These are phyloP conservation scores for Copromyces sp. DNA, from an alignment of 495 filamentous ascomycete species.

Conservation along the genomic window DNA sequence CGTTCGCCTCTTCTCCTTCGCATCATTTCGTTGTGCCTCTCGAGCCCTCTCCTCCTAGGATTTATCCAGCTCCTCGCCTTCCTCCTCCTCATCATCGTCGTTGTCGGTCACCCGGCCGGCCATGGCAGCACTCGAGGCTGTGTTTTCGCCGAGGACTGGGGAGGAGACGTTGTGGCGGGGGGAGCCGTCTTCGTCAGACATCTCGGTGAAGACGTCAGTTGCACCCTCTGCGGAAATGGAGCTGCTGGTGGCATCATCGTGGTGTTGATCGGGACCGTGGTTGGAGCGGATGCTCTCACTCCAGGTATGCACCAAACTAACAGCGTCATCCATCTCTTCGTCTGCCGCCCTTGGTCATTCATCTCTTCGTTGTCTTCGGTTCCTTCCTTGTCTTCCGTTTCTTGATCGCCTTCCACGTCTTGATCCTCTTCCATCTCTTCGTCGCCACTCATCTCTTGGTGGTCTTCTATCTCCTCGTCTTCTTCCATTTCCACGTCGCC, in stretches of 20 bases:
- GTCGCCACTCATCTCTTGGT: not conserved
- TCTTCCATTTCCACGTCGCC: not conserved
- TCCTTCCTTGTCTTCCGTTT: not conserved
- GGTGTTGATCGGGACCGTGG: not conserved
- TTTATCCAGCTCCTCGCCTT: not conserved
- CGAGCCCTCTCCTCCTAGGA: not conserved
- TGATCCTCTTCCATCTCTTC: not conserved
- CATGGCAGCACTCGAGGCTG: not conserved
- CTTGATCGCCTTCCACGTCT: not conserved
- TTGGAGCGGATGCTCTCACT: not conserved
- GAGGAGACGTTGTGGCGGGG: not conserved
- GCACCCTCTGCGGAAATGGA: not conserved
- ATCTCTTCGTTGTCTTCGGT: not conserved
- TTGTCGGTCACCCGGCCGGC: not conserved
- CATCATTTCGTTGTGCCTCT: not conserved
- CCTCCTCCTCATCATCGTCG: not conserved
- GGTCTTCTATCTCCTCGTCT: not conserved
- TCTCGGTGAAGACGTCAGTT: not conserved
- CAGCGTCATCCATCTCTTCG: not conserved
- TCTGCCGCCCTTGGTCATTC: not conserved
- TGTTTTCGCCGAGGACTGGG: not conserved
- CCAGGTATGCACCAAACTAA: not conserved
- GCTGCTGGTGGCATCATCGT: not conserved
- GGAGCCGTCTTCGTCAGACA: not conserved
- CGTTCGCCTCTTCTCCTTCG: not conserved